Base-by-base conservation (phyloP, 2,329 filamentous ascomycete species). In the Zymoseptoria passerinii region DNA sequence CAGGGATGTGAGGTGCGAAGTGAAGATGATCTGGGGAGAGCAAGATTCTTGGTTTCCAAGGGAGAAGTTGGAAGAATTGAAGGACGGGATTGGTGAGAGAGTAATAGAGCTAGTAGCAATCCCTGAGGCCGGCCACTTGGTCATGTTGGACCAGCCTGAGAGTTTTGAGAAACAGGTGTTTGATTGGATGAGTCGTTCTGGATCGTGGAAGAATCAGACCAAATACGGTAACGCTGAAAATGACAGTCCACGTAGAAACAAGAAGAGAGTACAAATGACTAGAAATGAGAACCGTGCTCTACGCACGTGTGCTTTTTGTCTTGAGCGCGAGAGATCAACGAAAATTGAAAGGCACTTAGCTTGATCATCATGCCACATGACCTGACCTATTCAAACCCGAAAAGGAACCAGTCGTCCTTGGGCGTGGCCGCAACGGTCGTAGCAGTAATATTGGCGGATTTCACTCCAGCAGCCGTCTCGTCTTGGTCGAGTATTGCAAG, bases 1-100 rank as follows among this genome's bases (percentile, higher is more conserved):
- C 19, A 67, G 58, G 13, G 60, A 75, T 9, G 73, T 75, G 0
- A 52, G 56, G 13, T 69, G 66, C 54, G 56, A 59, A 50, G 72
- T 78, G 4, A 74, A 70, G 59, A 67, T 80, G 4, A 69, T 79
- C 7, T 79, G 77, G 77, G 77, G 76, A 1, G 68, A 67, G 23
- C 63, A 77, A 2, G 77, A 80, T 59, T 59, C 59, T 40, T 79
- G 77, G 77, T 72, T 79, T 51, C 76, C 75, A 0, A 69, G 71
- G 0, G 71, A 75, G 53, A 72, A 67, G 28, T 75, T 77, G 51
- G 63, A 68, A 19, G 65, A 63, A 35, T 58, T 76, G 62, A 65
- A 55, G 23, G 62, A 66, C 1, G 60, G 67, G 50, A 57, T 77
- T 19, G 65, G 71, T 2, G 67, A 68, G 44, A 54, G 50, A 29